These are phyloP conservation scores for Xylariaceae sp. DNA, from an alignment of 2,329 filamentous ascomycete genomes.

Conservation along the genomic window DNA sequence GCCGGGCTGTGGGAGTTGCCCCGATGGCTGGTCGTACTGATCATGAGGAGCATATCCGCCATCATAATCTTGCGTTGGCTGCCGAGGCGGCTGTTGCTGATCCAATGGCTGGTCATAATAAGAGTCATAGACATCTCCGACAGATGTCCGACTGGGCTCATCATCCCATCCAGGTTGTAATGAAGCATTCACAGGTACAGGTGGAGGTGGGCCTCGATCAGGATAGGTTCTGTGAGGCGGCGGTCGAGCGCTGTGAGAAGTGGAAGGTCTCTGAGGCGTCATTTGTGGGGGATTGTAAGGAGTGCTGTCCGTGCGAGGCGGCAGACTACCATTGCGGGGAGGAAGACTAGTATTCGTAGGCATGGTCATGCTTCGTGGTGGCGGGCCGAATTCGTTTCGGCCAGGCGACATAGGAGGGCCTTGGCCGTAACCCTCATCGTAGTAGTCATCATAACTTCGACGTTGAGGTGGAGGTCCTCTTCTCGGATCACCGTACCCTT, in stretches of 20 bases:
- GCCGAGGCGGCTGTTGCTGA: conserved; percentile 25
- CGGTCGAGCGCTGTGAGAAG: conserved; percentile 51
- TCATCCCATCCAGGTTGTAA: conserved; percentile 37
- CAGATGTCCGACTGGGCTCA: conserved; percentile 37
- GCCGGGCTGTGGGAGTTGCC: conserved; percentile 20
- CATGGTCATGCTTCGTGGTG: conserved; percentile 61
- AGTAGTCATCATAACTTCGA: conserved; percentile 37
- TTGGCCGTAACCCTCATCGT: conserved; percentile 37
- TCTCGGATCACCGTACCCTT: conserved; percentile 37
- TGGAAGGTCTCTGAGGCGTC: conserved; percentile 53
- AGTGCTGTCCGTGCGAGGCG: conserved; percentile 41
- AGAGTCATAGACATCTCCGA: conserved; percentile 53
- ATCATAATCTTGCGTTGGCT: conserved; percentile 45
- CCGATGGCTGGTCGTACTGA: conserved; percentile 33
- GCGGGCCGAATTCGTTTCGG: conserved; percentile 47
- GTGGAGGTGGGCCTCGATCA: conserved; percentile 39
- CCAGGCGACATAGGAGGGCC: conserved; percentile 35
- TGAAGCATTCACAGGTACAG: conserved; percentile 24
- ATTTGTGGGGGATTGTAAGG: conserved; percentile 46
- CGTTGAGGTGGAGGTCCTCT: conserved; percentile 30
- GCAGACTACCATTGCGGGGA: conserved; percentile 35
- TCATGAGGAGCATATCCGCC: conserved; percentile 32
- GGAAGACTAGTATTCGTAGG: conserved; percentile 44
- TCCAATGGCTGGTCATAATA: conserved; percentile 48
- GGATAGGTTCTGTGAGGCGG: conserved; percentile 53